Conservation (phyloP, 306 rosid genomes). For the Dalbergia cochinchinensis region DNA sequence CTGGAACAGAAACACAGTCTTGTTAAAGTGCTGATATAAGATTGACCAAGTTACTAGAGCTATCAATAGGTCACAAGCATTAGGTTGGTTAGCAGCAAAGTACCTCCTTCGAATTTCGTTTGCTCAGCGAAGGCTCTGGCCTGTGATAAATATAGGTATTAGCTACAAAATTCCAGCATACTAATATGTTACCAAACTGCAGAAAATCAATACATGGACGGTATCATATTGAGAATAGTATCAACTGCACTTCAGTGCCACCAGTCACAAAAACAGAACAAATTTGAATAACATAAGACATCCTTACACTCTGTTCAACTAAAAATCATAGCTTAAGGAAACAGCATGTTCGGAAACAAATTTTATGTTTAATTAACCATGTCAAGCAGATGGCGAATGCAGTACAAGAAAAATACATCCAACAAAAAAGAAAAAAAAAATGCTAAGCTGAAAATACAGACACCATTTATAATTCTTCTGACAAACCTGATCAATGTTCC, state of each 20-base stretch:
- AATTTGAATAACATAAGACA: not conserved
- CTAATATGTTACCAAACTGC: constrained; percentile 9
- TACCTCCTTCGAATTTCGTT: constrained; percentile 93
- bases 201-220: constrained; percentile 24
- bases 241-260: not conserved
- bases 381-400: constrained; percentile 26
- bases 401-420: not conserved
- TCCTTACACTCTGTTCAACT: not conserved
- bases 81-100: constrained; percentile 39
- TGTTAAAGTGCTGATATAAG: constrained; percentile 39
- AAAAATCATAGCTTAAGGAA: not conserved
- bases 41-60: constrained; percentile 32
- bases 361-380: constrained; percentile 14
- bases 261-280: not conserved
- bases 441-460: not conserved
- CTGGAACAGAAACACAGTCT: constrained; percentile 58
- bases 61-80: not conserved
- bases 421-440: constrained; percentile 6
- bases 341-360: not conserved
- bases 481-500: constrained; percentile 81
- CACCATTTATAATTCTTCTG: not conserved
- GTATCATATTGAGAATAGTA: constrained; percentile 1
- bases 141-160: constrained; percentile 53
- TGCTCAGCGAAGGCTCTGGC: constrained; percentile 79
- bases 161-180: constrained; percentile 20